Conservation (phyloP, 2,329 filamentous ascomycete genomes). For the Pseudogymnoascus sp. region DNA sequence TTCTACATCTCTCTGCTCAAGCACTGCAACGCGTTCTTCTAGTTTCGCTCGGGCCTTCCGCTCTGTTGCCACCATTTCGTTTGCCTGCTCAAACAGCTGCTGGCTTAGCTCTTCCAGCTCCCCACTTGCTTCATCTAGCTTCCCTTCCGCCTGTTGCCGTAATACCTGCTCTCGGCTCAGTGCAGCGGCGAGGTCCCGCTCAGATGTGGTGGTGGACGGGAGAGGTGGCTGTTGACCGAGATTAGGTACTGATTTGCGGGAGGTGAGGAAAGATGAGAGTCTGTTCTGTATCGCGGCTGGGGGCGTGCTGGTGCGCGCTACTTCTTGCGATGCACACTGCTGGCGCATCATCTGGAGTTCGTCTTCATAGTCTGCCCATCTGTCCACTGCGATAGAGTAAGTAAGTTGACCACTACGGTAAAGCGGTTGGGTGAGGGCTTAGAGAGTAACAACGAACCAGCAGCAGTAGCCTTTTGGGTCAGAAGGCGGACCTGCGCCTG, state of each 20-base stretch:
- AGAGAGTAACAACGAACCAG: slow-evolving; percentile 34
- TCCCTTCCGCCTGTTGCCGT: slow-evolving; percentile 59
- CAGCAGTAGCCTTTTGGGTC: slow-evolving; percentile 60
- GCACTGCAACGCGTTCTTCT: slow-evolving; percentile 57
- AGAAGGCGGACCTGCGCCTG: slow-evolving; percentile 62
- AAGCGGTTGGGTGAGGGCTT: neutral
- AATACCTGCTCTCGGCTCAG: slow-evolving; percentile 58
- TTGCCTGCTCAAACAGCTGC: slow-evolving; percentile 71
- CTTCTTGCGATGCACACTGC: slow-evolving; percentile 32
- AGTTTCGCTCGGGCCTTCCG: slow-evolving; percentile 60
- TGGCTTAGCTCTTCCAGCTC: slow-evolving; percentile 75
- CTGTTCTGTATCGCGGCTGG: slow-evolving; percentile 21
- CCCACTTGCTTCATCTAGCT: slow-evolving; percentile 54
- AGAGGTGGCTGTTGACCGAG: slow-evolving; percentile 16
- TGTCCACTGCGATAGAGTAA: slow-evolving; percentile 39
- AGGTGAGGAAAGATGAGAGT: slow-evolving; percentile 38
- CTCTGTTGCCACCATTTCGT: slow-evolving; percentile 79
- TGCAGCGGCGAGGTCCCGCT: slow-evolving; percentile 49
- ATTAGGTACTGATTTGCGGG: slow-evolving; percentile 40
- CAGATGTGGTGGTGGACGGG: slow-evolving; percentile 20
- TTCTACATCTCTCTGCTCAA: slow-evolving; percentile 62
- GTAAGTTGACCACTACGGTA: slow-evolving; percentile 9
- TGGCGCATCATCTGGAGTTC: slow-evolving; percentile 54
- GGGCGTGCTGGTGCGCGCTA: slow-evolving; percentile 29
- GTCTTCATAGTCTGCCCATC: slow-evolving; percentile 73